Percentiles rank a stretch among this genome's conserved stretches.
These are phyloP conservation scores for Pseudogymnoascus sp. DNA, from an alignment of 2,329 filamentous ascomycete genomes.

Conservation along the genomic window DNA sequence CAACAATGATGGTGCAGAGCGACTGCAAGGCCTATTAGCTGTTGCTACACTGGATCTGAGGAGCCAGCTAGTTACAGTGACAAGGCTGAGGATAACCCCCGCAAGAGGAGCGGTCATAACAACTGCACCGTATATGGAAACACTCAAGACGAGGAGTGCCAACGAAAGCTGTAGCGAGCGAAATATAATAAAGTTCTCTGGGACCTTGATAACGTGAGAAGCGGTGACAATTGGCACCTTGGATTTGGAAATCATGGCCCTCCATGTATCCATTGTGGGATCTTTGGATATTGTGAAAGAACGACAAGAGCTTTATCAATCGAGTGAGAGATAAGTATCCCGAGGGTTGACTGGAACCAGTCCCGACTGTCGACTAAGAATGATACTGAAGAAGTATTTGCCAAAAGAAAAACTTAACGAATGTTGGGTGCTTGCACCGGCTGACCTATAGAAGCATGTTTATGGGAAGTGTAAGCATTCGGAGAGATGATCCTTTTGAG, in stretches of 20 bases:
- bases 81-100: neutral
- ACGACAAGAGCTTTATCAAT: neutral
- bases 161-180: neutral
- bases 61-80: neutral
- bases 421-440: neutral
- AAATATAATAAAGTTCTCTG: neutral
- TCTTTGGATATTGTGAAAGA: neutral
- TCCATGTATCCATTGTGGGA: neutral
- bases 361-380: neutral
- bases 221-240: neutral
- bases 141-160: neutral
- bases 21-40: neutral
- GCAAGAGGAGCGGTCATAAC: neutral
- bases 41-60: neutral
- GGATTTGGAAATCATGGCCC: neutral
- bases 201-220: neutral
- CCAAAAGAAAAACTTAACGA: neutral
- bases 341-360: neutral
- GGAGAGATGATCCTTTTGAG: neutral
- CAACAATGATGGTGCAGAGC: neutral
- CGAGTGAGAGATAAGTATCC: neutral
- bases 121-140: neutral
- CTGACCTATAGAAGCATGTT: neutral
- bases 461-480: neutral
- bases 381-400: neutral